Conservation (phyloP, 192 early-diverging fungal species). For the Coemansia asiatica region DNA sequence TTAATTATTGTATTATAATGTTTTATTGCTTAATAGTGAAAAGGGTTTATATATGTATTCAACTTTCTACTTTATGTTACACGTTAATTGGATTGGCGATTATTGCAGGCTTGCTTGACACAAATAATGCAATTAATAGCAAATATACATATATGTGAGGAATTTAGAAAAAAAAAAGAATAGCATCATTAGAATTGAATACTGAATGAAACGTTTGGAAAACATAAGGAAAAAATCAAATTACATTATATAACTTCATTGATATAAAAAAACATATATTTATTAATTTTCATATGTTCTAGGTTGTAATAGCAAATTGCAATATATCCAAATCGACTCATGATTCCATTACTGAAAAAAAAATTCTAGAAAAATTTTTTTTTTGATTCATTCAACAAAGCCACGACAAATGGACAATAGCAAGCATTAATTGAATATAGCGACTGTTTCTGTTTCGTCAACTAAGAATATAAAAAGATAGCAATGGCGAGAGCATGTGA, state of each 20-base stretch:
- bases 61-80: background rate
- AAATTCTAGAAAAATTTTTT: too few species aligned
- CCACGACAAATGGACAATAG: too few species aligned
- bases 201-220: background rate
- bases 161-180: background rate
- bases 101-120: slow-evolving; percentile 12
- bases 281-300: background rate
- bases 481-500: too few species aligned
- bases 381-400: too few species aligned
- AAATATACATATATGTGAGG: background rate
- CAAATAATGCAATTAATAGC: background rate
- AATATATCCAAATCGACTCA: background rate
- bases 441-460: too few species aligned
- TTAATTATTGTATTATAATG: background rate
- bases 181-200: background rate
- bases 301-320: background rate
- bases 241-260: background rate
- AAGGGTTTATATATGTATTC: background rate
- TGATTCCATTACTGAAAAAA: background rate
- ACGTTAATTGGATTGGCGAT: background rate
- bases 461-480: too few species aligned
- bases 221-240: background rate
- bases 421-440: too few species aligned
- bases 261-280: background rate
- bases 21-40: too few species aligned